Base-by-base conservation (phyloP, 83 land plant species). In the Diphasiastrum complanatum region DNA sequence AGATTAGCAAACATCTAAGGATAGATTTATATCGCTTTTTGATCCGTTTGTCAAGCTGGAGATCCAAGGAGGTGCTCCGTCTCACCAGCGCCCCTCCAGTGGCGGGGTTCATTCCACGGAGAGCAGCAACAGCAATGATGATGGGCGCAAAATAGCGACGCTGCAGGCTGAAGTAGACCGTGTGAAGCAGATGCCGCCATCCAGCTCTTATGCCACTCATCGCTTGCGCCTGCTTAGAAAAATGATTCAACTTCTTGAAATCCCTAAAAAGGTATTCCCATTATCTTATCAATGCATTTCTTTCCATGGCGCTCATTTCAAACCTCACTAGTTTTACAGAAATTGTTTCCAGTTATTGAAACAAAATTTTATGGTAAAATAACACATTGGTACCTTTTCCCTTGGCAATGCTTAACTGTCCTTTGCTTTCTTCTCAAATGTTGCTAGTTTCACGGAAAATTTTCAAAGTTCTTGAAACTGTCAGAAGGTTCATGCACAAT, bases 141-240 rank as follows among this genome's bases (percentile, higher is more conserved):
- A 68, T 20, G 28, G 33, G 63, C 51, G 26, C 5, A 68, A 57
- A 43, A 48, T 43, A 16, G 41, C 19, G 59, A 1, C 38, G 47
- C 66, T 74, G 22, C 51, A 74, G 45, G 77, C 73, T 38, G 77
- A 74, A 37, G 66, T 74, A 32, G 58, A 61, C 22, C 77, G 77
- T 35, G 12, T 74, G 72, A 74, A 67, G 51, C 33, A 33, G 57
- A 66, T 74, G 2, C 77, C 77, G 6, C 49, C 72, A 22, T 41
- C 73, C 22, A 74, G 77, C 64, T 49, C 73, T 19, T 74, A 74
- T 29, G 77, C 72, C 31, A 45, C 47, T 4, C 77, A 74, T 47
- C 52, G 73, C 5, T 73, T 74, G 2, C 48, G 52, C 10, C 73
- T 74, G 10, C 77, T 74, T 4, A 48, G 37, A 60, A 67, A 74